These are phyloP conservation scores for Leptographium lundbergii DNA, from an alignment of 2,329 filamentous ascomycete genomes.

Conservation along the genomic window DNA sequence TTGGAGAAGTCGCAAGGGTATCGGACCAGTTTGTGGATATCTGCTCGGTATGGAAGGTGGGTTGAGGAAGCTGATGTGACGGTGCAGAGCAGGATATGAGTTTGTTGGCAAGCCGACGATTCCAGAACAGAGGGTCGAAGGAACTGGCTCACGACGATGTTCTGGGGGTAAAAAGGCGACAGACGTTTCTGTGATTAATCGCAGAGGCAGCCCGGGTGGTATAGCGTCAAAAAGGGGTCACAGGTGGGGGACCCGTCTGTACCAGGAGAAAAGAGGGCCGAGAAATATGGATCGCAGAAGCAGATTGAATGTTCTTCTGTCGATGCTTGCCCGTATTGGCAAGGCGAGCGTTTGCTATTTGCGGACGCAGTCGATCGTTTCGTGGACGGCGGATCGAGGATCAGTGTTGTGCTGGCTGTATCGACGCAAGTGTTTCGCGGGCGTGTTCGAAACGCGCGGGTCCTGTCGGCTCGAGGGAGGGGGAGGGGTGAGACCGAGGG, in stretches of 20 bases:
- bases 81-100: not conserved
- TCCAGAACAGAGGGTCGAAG: not conserved
- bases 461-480: too few relatives aligned
- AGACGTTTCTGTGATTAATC: not conserved
- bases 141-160: not conserved
- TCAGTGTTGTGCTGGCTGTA: too few relatives aligned
- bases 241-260: not conserved
- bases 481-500: not conserved
- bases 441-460: too few relatives aligned
- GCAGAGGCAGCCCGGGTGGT: not conserved
- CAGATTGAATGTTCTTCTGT: not conserved
- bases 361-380: not conserved
- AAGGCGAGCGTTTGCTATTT: not conserved
- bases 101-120: not conserved
- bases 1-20: not conserved
- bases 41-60: not conserved
- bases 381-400: not conserved
- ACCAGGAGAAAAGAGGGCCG: not conserved
- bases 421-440: too few relatives aligned
- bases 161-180: not conserved
- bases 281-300: not conserved
- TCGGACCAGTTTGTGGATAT: not conserved
- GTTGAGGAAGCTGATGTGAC: not conserved
- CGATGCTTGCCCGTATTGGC: not conserved
- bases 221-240: not conserved